Percentiles rank a stretch among this genome's conserved stretches.
phyloP scores from a whole-genome alignment of 1,139 yeast genomes.

The Diutina siamensis region DNA sequence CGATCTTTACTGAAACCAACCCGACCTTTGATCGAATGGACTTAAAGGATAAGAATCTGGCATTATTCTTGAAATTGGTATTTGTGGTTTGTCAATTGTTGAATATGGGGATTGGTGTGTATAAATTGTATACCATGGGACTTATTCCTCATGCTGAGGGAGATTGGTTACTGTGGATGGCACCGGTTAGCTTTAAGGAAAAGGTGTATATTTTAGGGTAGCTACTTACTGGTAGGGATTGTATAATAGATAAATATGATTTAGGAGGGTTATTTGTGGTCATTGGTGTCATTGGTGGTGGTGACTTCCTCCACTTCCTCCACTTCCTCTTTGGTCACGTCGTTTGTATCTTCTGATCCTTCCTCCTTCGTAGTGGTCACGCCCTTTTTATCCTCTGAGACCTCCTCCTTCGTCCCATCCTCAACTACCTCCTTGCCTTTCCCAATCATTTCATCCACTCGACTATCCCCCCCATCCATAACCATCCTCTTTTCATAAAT shows the following conservation, averaged over 20 bases:
- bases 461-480: conserved; percentile 6
- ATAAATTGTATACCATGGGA: conserved; percentile 84
- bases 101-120: conserved; percentile 65
- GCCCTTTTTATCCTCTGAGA: too few relatives aligned
- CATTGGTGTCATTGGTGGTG: too few relatives aligned
- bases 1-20: conserved; percentile 48
- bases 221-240: too few relatives aligned
- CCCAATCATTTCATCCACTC: conserved; percentile 8
- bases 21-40: conserved; percentile 22
- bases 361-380: too few relatives aligned
- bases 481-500: conserved; percentile 34
- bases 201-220: background rate
- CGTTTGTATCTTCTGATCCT: too few relatives aligned
- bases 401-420: conserved; percentile 8
- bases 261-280: too few relatives aligned
- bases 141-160: conserved; percentile 75
- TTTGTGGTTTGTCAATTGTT: conserved; percentile 50
- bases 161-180: conserved; percentile 90
- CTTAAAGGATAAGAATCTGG: conserved; percentile 24
- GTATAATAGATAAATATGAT: too few relatives aligned
- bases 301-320: too few relatives aligned
- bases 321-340: too few relatives aligned
- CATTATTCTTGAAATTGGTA: conserved; percentile 26
- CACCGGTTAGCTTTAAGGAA: conserved; percentile 22
- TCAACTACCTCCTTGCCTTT: conserved; percentile 3